Percentiles rank a stretch among this genome's conserved stretches.
Conservation (phyloP, 306 rosid species). For the Arachis stenosperma region DNA sequence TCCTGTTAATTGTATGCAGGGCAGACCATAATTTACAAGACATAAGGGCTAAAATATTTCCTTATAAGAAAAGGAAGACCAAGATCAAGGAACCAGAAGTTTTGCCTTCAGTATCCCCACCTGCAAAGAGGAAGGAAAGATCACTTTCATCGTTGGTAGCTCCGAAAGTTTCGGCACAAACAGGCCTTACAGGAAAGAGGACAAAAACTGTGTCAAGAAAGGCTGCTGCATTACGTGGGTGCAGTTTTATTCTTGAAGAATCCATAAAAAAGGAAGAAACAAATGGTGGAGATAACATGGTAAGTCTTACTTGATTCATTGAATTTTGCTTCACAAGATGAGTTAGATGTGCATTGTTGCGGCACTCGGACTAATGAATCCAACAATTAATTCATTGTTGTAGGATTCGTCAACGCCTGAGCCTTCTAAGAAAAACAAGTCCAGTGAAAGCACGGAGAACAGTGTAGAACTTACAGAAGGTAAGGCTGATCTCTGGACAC, state of each 20-base stretch:
- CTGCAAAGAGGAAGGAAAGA: constrained; percentile 94
- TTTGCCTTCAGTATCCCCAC: constrained; percentile 64
- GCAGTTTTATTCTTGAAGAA: constrained; percentile 60
- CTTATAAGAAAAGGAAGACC: constrained; percentile 60
- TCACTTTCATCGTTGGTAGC: constrained; percentile 92
- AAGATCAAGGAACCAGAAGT: constrained; percentile 60
- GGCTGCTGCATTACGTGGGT: constrained; percentile 73
- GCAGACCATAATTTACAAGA: constrained; percentile 99
- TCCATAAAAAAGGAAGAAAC: constrained; percentile 64
- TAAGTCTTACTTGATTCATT: constrained; percentile 60
- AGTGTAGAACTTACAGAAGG: constrained; percentile 63
- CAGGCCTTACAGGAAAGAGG: constrained; percentile 85
- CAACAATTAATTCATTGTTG: constrained; percentile 28
- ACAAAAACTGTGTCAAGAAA: constrained; percentile 74
- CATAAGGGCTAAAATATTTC: constrained; percentile 85
- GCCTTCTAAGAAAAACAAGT: constrained; percentile 60
- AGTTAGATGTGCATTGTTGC: constrained; percentile 48
- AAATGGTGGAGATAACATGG: constrained; percentile 56
- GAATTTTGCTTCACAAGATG: constrained; percentile 44
- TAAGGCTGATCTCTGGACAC: constrained; percentile 95
- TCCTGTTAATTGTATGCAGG: constrained; percentile 57
- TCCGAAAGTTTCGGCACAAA: constrained; percentile 79
- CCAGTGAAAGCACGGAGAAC: constrained; percentile 45
- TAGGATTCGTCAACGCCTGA: constrained; percentile 66
- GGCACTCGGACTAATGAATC: neutral